Base-by-base conservation (phyloP, 495 filamentous ascomycete species). In the Diplogelasinospora grovesii region DNA sequence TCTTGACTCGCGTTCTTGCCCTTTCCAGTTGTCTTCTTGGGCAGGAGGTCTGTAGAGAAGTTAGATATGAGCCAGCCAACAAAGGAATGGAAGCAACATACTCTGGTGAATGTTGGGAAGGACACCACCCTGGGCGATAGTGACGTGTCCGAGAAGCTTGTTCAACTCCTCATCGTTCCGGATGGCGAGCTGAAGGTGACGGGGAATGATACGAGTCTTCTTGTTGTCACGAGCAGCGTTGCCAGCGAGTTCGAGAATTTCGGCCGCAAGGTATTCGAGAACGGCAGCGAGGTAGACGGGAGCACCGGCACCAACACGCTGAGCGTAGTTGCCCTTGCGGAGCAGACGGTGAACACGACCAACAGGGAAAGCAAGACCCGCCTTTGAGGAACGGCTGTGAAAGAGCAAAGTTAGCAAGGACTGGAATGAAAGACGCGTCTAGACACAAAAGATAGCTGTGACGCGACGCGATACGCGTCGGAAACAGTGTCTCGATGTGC, bases 151-250 rank as follows among this genome's bases (percentile, higher is more conserved):
- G 39, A 98, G 77, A 34, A 98, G 88, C 79, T 98, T 98, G 84
- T 98, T 97, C 87, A 98, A 68, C 69, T 98, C 92, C 80, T 98
- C 89, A 69, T 98, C 92, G 69, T 97, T 97, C 53, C 92, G 85
- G 75, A 98, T 98, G 68, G 92, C 92, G 57, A 98, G 89, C 75
- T 98, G 92, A 34, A 98, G 83, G 71, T 98, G 92, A 65, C 92
- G 89, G 49, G 92, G 92, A 53, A 97, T 98, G 76, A 98, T 98
- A 85, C 92, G 88, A 47, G 90, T 98, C 82, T 96, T 97, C 87
- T 98, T 98, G 84, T 97, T 97, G 71, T 98, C 92, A 63, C 92
- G 90, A 43, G 92, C 92, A 51, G 92, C 92, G 65, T 98, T 98
- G 57, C 92, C 92, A 64, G 92, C 92, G 71, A 98, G 75, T 73